Evolutionary conservation across 73 alveolate species (phyloP), one percentile per base, ranked within the genome.

Genomic region (Paramecium caudatum): DNA sequence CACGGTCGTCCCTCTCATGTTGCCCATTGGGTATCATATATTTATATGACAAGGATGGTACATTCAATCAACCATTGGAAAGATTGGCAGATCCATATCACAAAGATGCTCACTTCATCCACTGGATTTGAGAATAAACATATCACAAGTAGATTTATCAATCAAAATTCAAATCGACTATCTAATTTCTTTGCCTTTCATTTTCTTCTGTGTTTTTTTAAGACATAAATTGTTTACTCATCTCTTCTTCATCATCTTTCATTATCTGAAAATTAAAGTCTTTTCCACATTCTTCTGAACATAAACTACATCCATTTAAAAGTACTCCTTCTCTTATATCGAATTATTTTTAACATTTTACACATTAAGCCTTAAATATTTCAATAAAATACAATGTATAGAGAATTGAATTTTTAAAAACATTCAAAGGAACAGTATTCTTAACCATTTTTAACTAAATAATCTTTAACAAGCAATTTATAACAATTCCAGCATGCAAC

Each of bases 21-120:
- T 61, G 93, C 93, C 7, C 90, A 61, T 62, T 86, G 93, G 93
- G 93, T 86, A 86, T 23, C 21, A 21, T 37, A 33, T 34, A 82
- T 21, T 10, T 61, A 17, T 41, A 32, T 62, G 17, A n/a, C 8
- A 5, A 86, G 93, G 93, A 86, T 86, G 93, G 93, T 63, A 86
- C 93, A 62, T 78, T 62, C 47, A 86, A 86, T 86, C 62, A 62
- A 78, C 93, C 93, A 32, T 39, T 86, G 47, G 61, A 62, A 47
- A 86, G 93, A 86, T 86, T 86, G 36, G 93, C 93, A n/a, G 93
- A 86, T 23, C 93, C 93, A 62, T 46, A 63, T 19, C 93, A 86
- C 47, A 86, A 86, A 34, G 93, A 86, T 86, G 63, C 93, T 33
- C 84, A 86, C 90, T 62, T 86, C 30, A 30, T 62, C 81, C 93